Evolutionary conservation across 2,329 filamentous ascomycete genomes (phyloP).

Genomic region (Fusarium miscanthi): DNA sequence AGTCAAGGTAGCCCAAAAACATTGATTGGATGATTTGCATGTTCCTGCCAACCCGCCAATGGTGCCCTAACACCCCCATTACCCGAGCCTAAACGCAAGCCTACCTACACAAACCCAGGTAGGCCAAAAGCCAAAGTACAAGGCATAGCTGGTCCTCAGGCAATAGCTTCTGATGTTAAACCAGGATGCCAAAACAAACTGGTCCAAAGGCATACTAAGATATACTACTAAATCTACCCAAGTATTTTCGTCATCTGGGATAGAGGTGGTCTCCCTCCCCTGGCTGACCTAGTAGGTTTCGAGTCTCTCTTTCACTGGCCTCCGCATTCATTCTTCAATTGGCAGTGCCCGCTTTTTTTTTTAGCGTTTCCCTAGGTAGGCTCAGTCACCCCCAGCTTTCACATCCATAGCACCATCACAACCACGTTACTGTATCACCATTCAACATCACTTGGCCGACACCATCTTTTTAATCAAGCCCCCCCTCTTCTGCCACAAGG

Average conservation of each 20-base stretch:
- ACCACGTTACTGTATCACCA: constrained; percentile 24
- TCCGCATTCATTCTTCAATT: constrained; percentile 22
- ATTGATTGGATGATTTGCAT: constrained; percentile 27
- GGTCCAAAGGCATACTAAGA: too few species aligned
- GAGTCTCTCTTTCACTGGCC: not conserved
- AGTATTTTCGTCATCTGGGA: not conserved
- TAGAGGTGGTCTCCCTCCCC: not conserved
- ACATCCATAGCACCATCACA: not conserved
- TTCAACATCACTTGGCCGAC: constrained; percentile 31
- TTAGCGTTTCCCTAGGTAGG: constrained; percentile 15
- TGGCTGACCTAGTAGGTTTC: not conserved
- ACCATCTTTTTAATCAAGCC: constrained; percentile 29
- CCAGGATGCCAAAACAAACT: not conserved
- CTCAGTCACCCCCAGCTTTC: constrained; percentile 15
- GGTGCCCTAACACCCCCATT: constrained; percentile 9
- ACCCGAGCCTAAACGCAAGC: not conserved
- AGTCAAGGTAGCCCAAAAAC: constrained; percentile 32
- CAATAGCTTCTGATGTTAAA: not conserved
- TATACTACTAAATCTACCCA: not conserved
- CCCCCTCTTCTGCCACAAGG: constrained; percentile 15
- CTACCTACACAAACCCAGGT: not conserved
- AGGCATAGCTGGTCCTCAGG: not conserved
- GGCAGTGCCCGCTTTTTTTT: constrained; percentile 4
- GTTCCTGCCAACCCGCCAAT: constrained; percentile 22
- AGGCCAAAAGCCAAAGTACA: not conserved